Conservation (phyloP, 2,329 filamentous ascomycete genomes). For the Chlorencoelia australis region DNA sequence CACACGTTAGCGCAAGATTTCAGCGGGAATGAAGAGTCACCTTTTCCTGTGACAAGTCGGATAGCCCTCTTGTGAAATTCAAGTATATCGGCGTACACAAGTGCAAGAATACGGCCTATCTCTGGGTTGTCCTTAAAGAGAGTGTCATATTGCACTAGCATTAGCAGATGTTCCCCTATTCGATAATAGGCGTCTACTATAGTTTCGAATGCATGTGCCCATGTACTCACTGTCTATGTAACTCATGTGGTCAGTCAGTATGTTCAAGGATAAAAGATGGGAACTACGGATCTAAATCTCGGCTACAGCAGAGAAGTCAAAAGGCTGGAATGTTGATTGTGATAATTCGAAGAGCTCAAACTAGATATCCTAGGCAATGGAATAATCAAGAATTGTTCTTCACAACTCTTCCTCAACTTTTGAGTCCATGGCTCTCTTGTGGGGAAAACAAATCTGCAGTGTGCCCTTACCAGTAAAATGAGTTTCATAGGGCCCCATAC, state of each 20-base stretch:
- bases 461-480: too few species aligned
- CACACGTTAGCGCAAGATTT: neutral
- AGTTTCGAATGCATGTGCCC: conserved; percentile 28
- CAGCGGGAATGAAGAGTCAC: conserved; percentile 9
- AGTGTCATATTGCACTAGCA: conserved; percentile 26
- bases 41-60: conserved; percentile 20
- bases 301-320: too few species aligned
- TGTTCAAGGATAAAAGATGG: too few species aligned
- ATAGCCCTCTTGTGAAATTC: conserved; percentile 30
- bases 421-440: too few species aligned
- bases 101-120: conserved; percentile 25
- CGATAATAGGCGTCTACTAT: conserved; percentile 30
- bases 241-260: too few species aligned
- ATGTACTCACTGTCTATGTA: conserved; percentile 25
- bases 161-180: conserved; percentile 31
- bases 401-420: too few species aligned
- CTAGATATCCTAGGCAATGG: too few species aligned
- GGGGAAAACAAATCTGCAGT: conserved; percentile 18
- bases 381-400: too few species aligned
- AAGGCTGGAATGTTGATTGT: too few species aligned
- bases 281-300: too few species aligned
- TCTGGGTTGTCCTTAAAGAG: conserved; percentile 24
- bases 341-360: too few species aligned
- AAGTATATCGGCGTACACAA: conserved; percentile 31
- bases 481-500: conserved; percentile 32